Conservation (phyloP, 768 basidiomycete genomes). For the Termitomyces titanicus region DNA sequence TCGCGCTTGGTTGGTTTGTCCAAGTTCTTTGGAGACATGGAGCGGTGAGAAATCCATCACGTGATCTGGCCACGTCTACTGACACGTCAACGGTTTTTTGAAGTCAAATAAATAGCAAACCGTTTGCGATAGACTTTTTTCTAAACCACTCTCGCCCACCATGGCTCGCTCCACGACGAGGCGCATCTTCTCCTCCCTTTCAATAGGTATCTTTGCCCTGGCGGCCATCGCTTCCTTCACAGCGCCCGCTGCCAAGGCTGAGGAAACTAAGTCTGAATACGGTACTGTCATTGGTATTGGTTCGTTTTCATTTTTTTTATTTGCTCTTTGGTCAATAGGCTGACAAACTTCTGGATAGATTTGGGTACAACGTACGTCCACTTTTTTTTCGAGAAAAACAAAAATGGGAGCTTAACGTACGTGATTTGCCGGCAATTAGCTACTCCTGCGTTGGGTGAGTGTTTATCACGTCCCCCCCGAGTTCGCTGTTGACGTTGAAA, state of each 20-base stretch:
- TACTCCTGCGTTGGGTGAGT: conserved; percentile 96
- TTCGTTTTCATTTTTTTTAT: conserved; percentile 29
- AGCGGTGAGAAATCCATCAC: conserved; percentile 18
- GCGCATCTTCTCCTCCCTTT: conserved; percentile 54
- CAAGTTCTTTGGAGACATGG: too few species aligned
- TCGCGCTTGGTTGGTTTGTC: too few species aligned
- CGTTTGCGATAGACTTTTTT: conserved; percentile 15
- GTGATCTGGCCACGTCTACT: conserved; percentile 37
- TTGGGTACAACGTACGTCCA: conserved; percentile 80
- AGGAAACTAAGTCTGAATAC: conserved; percentile 70
- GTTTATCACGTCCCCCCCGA: background rate
- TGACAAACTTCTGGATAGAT: conserved; percentile 42
- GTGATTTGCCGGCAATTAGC: conserved; percentile 34
- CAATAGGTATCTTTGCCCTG: conserved; percentile 56
- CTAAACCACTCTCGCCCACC: conserved; percentile 28
- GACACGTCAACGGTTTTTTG: conserved; percentile 32
- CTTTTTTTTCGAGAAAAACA: background rate
- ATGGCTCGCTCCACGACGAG: conserved; percentile 52
- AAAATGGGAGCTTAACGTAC: conserved; percentile 18
- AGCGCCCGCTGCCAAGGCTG: conserved; percentile 60
- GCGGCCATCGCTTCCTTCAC: conserved; percentile 71
- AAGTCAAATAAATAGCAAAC: conserved; percentile 26
- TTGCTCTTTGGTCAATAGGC: background rate
- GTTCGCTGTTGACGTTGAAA: background rate
- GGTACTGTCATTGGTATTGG: conserved; percentile 94